Conservation (phyloP, 768 basidiomycete species). For the Lactarius indigo region DNA sequence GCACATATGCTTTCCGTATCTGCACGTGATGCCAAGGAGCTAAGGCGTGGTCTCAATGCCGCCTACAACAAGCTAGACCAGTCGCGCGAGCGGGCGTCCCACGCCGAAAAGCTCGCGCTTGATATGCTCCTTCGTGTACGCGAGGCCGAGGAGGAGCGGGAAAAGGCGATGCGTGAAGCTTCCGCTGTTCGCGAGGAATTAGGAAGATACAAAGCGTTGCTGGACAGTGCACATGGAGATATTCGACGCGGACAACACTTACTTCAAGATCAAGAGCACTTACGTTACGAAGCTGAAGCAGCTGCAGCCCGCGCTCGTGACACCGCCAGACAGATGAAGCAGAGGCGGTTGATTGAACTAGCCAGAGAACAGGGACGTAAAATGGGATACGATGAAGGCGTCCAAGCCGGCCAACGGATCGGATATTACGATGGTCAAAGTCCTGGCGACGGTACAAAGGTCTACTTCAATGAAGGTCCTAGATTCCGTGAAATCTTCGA, state of each 20-base stretch:
- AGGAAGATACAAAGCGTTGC: constrained; percentile 43
- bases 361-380: constrained; percentile 44
- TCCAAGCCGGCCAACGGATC: constrained; percentile 28
- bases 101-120: constrained; percentile 45
- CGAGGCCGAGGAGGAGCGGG: constrained; percentile 39
- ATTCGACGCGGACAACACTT: constrained; percentile 42
- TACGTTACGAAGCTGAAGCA: constrained; percentile 45
- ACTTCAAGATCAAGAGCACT: constrained; percentile 40
- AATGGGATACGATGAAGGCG: constrained; percentile 41
- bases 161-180: constrained; percentile 38
- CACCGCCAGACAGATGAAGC: constrained; percentile 42
- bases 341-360: constrained; percentile 39
- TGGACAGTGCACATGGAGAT: constrained; percentile 44
- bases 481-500: constrained; percentile 18
- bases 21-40: constrained; percentile 29
- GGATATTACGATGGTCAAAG: constrained; percentile 19
- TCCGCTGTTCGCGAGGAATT: constrained; percentile 41
- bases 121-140: constrained; percentile 44
- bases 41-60: constrained; percentile 29
- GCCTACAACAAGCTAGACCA: constrained; percentile 36
- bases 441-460: neutral
- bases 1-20: constrained; percentile 24
- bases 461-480: neutral
- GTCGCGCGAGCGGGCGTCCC: constrained; percentile 41
- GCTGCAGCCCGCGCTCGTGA: constrained; percentile 43